Conservation (phyloP, 2,329 filamentous ascomycete genomes). For the Calonectria crousiana region DNA sequence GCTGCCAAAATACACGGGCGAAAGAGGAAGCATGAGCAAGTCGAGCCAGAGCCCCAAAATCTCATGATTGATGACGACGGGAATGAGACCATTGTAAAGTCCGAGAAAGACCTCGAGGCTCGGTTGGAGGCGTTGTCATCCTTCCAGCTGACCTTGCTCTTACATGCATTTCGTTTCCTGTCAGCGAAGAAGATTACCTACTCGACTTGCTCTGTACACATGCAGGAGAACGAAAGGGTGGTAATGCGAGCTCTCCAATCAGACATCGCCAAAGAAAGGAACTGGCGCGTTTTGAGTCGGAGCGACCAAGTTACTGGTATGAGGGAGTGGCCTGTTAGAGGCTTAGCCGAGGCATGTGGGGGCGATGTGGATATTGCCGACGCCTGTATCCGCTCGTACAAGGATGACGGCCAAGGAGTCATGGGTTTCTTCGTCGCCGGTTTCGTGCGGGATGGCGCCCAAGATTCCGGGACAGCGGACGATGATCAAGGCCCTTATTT, state of each 20-base stretch:
- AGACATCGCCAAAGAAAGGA: conserved; percentile 71
- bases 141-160: conserved; percentile 85
- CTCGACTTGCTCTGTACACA: conserved; percentile 92
- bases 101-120: conserved; percentile 68
- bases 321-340: conserved; percentile 79
- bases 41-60: conserved; percentile 45
- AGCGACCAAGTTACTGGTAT: conserved; percentile 82
- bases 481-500: conserved; percentile 62
- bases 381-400: conserved; percentile 84
- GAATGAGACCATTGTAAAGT: conserved; percentile 63
- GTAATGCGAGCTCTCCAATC: conserved; percentile 79
- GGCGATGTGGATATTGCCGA: conserved; percentile 71
- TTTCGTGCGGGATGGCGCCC: conserved; percentile 67
- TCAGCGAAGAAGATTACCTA: conserved; percentile 83
- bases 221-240: conserved; percentile 89
- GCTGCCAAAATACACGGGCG: conserved; percentile 44
- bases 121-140: conserved; percentile 80
- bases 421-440: conserved; percentile 98
- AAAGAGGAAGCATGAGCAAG: conserved; percentile 61
- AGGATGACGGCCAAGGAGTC: conserved; percentile 83
- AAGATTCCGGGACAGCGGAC: conserved; percentile 31
- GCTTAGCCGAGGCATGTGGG: conserved; percentile 61
- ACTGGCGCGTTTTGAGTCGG: conserved; percentile 83
- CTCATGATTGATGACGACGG: conserved; percentile 70
- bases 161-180: conserved; percentile 88